Evolutionary conservation across 2,329 filamentous ascomycete genomes (phyloP).

Genomic region (Hypoxylon sp.): DNA sequence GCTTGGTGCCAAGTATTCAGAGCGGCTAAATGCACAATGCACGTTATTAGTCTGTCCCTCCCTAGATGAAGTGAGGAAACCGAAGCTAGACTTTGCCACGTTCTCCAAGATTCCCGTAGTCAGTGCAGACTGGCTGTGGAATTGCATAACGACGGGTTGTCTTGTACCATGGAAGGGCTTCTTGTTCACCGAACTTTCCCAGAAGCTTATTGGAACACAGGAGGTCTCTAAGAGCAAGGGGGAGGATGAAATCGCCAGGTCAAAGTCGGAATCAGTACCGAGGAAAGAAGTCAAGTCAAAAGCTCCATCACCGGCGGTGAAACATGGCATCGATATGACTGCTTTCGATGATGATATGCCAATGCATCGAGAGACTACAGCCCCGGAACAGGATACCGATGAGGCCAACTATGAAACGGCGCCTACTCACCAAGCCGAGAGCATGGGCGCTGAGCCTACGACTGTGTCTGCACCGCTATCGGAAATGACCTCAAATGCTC

Average conservation of each 20-base stretch:
- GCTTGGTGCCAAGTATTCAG: conserved; percentile 85
- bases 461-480: conserved; percentile 56
- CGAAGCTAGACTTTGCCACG: conserved; percentile 84
- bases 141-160: conserved; percentile 75
- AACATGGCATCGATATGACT: conserved; percentile 57
- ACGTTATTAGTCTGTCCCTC: conserved; percentile 83
- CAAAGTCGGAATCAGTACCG: conserved; percentile 43
- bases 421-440: conserved; percentile 56
- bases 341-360: conserved; percentile 58
- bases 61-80: conserved; percentile 69
- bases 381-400: conserved; percentile 32
- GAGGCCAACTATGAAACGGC: conserved; percentile 59
- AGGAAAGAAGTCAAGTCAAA: conserved; percentile 37
- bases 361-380: conserved; percentile 33
- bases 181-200: conserved; percentile 64
- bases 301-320: conserved; percentile 37
- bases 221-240: conserved; percentile 39
- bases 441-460: conserved; percentile 49
- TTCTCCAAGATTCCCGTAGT: conserved; percentile 87
- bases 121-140: conserved; percentile 85
- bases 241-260: conserved; percentile 41
- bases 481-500: conserved; percentile 58
- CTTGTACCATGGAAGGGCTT: conserved; percentile 63
- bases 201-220: conserved; percentile 42
- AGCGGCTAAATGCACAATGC: conserved; percentile 79